A percentile compares a stretch with the other conserved stretches of the same genome.
These are phyloP conservation scores for Termitomyces sp. DNA, from an alignment of 768 basidiomycete species.

Conservation along the genomic window DNA sequence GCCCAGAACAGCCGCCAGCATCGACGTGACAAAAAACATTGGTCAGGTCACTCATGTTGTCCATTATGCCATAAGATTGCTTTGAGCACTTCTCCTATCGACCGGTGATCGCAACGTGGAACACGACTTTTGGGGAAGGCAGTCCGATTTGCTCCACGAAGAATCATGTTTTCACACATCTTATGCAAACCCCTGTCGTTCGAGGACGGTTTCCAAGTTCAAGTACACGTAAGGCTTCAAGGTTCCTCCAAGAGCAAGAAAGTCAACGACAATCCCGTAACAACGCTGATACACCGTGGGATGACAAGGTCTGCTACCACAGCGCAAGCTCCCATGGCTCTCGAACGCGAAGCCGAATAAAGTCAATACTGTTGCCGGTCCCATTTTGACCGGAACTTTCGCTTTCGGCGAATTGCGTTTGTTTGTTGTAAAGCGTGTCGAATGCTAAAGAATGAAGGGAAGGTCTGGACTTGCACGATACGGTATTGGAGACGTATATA, in stretches of 20 bases:
- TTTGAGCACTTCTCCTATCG: background rate
- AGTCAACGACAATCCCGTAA: conserved; percentile 2
- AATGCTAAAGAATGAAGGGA: background rate
- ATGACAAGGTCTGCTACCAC: background rate
- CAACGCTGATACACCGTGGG: background rate
- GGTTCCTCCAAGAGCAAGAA: background rate
- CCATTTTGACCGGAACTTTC: conserved; percentile 3
- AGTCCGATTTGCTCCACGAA: background rate
- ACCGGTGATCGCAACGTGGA: background rate
- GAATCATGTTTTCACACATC: background rate
- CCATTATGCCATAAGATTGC: background rate
- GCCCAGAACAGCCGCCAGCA: background rate
- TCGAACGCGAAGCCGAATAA: background rate
- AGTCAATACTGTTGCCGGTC: background rate
- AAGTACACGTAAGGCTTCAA: background rate
- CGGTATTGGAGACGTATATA: background rate
- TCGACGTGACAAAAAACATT: conserved; percentile 3
- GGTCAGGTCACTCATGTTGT: background rate
- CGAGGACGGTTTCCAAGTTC: background rate
- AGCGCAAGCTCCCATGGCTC: background rate
- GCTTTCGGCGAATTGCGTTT: background rate
- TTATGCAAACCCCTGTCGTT: background rate
- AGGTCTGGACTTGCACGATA: background rate
- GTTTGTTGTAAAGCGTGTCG: background rate
- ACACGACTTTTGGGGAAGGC: background rate